Base-by-base conservation (phyloP, 2,329 filamentous ascomycete genomes). In the Diplocarpon mali region DNA sequence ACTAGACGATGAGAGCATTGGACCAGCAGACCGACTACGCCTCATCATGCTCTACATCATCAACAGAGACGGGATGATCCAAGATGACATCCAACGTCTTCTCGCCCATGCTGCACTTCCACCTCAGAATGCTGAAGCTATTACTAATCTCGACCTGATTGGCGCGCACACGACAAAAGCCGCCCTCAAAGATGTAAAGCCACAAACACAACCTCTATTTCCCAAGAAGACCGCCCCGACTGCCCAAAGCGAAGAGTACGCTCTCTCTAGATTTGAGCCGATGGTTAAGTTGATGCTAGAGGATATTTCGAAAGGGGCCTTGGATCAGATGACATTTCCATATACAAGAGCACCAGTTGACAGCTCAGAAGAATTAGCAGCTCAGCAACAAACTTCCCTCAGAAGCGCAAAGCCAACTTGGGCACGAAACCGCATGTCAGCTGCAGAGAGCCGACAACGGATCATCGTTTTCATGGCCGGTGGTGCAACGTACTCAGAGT, bases 401-500 rank as follows among this genome's bases (percentile, higher is more conserved):
- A 83, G 92, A 46, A 85, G 86, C 9, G 88, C 88, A 13, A 93
- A 95, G 58, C 92, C 90, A 1, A 95, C 89, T 35, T 98, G 92
- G 92, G 92, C 92, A 2, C 85, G 86, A 42, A 82, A 85, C 9
- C 80, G 87, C 35, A 74, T 83, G 37, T 76, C 79, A 24, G 80
- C 69, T 47, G 77, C 72, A 48, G 90, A 96, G 61, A 93, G 89
- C 53, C 78, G 83, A 42, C 92, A 98, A 62, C 80, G 92, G 42
- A 75, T 96, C 43, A 85, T 98, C 47, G 81, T 96, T 13, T 96
- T 95, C 62, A 83, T 96, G 74, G 92, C 90, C 1, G 92, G 92
- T 38, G 92, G 92, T 36, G 92, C 92, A 15, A 96, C 92, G 0
- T 95, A 90, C 62, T 88, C 86, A 5, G 92, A 98, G 66, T 76